phyloP scores from a whole-genome alignment of 805 yeast genomes.

The Blastobotrys peoriensis region DNA sequence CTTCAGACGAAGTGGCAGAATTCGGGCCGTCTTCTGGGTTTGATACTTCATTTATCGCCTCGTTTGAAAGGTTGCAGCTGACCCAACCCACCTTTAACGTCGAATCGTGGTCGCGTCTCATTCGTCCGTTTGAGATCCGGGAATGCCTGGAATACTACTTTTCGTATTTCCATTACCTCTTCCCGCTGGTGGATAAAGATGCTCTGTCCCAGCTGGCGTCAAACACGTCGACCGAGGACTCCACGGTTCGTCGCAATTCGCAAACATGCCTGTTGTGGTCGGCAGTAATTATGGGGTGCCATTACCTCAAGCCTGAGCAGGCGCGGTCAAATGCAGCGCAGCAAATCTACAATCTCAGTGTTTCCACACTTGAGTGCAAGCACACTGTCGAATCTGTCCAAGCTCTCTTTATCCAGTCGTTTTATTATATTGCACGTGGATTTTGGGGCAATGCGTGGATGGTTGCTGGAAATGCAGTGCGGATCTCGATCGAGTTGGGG shows the following conservation, averaged over 20 bases:
- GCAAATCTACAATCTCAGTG: neutral
- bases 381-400: conserved; percentile 1
- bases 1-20: neutral
- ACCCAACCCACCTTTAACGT: neutral
- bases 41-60: neutral
- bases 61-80: conserved; percentile 1
- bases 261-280: conserved; percentile 1
- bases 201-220: neutral
- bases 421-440: neutral
- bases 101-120: neutral
- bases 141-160: neutral
- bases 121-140: neutral
- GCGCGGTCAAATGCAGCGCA: neutral
- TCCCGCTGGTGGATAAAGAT: neutral
- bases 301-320: neutral
- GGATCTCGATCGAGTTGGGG: neutral
- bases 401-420: neutral
- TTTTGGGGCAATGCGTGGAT: neutral
- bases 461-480: neutral
- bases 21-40: conserved; percentile 1
- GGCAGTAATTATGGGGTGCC: neutral
- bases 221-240: neutral
- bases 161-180: neutral
- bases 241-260: neutral
- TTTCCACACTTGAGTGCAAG: neutral